phyloP scores from a whole-genome alignment of 306 rosid species.

The Trichosanthes truncata region DNA sequence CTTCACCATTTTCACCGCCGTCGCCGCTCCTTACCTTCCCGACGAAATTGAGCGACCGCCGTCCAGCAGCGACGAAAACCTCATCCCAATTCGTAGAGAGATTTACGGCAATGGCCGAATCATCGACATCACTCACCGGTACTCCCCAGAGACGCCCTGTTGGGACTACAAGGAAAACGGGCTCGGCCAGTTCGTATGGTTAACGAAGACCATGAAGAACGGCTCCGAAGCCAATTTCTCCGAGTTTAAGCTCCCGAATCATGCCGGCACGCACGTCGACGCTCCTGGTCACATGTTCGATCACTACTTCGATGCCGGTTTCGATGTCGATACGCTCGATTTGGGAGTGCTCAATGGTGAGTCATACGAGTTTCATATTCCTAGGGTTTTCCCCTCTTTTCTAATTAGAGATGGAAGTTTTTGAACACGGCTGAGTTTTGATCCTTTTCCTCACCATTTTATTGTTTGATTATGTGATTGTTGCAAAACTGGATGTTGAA shows the following conservation, averaged over 20 bases:
- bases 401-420: not conserved
- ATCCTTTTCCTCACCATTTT: not conserved
- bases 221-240: slow-evolving; percentile 64
- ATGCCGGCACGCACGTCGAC: slow-evolving; percentile 86
- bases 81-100: slow-evolving; percentile 62
- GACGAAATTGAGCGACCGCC: slow-evolving; percentile 6
- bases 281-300: slow-evolving; percentile 75
- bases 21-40: slow-evolving; percentile 37
- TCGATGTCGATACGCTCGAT: slow-evolving; percentile 74
- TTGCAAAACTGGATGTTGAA: not conserved
- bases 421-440: not conserved
- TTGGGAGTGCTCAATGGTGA: slow-evolving; percentile 63
- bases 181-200: slow-evolving; percentile 63
- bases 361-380: not conserved
- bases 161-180: slow-evolving; percentile 45
- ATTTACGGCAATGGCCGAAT: slow-evolving; percentile 59
- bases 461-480: not conserved
- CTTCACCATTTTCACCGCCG: slow-evolving; percentile 17
- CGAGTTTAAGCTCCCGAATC: slow-evolving; percentile 44
- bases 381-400: not conserved
- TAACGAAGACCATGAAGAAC: slow-evolving; percentile 60
- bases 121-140: slow-evolving; percentile 55
- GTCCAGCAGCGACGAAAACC: slow-evolving; percentile 9
- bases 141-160: slow-evolving; percentile 43
- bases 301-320: slow-evolving; percentile 72